Evolutionary conservation across 1,284 basidiomycete genomes (phyloP).

Genomic region (Moesziomyces parantarcticus): DNA sequence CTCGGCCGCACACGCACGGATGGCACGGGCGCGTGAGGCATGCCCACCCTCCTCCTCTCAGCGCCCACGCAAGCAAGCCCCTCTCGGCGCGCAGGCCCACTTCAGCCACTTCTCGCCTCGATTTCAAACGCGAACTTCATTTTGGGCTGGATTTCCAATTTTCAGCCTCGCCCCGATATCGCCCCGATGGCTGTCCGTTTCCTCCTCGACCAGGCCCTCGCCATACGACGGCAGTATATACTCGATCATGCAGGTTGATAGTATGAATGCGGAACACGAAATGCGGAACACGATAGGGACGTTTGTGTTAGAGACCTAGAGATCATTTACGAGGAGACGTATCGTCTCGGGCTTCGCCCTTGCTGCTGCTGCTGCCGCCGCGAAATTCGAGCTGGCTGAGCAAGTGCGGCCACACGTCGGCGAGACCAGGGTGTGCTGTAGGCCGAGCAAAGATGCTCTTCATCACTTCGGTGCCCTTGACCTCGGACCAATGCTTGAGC

Average conservation of each 20-base stretch:
- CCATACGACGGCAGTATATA: no score
- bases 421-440: slow-evolving; percentile 56
- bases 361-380: slow-evolving; percentile 14
- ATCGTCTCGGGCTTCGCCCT: slow-evolving; percentile 3
- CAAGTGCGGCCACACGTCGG: slow-evolving; percentile 59
- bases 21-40: slow-evolving; percentile 32
- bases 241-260: no score
- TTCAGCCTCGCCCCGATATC: no score
- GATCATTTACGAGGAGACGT: background rate
- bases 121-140: background rate
- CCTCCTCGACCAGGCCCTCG: no score
- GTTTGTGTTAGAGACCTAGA: background rate
- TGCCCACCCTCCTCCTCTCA: background rate
- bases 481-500: slow-evolving; percentile 78
- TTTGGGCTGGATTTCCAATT: background rate
- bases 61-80: background rate
- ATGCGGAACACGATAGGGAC: background rate
- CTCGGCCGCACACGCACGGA: background rate
- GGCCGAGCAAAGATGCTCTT: slow-evolving; percentile 74
- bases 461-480: slow-evolving; percentile 82
- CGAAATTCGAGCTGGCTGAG: slow-evolving; percentile 56
- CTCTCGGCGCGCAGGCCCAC: background rate
- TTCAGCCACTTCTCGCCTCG: background rate
- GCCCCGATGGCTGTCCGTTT: no score
- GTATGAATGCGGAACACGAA: no score